Evolutionary conservation across 805 yeast species (phyloP).

Genomic region (Saccharomycopsis malanga): DNA sequence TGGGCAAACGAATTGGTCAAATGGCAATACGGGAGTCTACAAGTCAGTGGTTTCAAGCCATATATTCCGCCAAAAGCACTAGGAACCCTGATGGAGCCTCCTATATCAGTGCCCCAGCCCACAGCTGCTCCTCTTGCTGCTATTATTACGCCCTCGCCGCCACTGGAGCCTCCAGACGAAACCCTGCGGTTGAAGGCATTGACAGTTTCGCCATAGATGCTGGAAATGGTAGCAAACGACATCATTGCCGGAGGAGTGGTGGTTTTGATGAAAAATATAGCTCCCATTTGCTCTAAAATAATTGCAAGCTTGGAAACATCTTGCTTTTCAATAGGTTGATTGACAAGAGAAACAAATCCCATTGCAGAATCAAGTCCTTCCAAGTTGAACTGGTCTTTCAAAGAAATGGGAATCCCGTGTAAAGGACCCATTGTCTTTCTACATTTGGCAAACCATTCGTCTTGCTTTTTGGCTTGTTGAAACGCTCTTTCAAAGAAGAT

Average conservation of each 20-base stretch:
- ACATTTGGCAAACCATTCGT: slow-evolving; percentile 38
- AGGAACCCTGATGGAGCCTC: slow-evolving; percentile 64
- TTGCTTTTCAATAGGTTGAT: slow-evolving; percentile 8
- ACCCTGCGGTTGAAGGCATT: slow-evolving; percentile 51
- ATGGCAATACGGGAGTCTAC: slow-evolving; percentile 37
- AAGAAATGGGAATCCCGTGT: slow-evolving; percentile 60
- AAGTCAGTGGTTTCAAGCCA: slow-evolving; percentile 58
- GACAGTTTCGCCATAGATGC: slow-evolving; percentile 51
- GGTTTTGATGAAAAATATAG: slow-evolving; percentile 58
- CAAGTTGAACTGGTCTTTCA: slow-evolving; percentile 39
- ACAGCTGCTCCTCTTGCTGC: slow-evolving; percentile 53
- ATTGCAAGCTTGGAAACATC: slow-evolving; percentile 4
- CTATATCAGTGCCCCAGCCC: slow-evolving; percentile 67
- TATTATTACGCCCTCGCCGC: slow-evolving; percentile 64
- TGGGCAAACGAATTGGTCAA: slow-evolving; percentile 28
- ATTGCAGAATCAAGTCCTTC: slow-evolving; percentile 42
- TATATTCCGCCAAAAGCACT: slow-evolving; percentile 56
- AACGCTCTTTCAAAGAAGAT: slow-evolving; percentile 53
- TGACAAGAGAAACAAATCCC: slow-evolving; percentile 34
- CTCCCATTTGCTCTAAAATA: slow-evolving; percentile 34
- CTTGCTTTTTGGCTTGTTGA: slow-evolving; percentile 47
- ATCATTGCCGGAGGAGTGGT: slow-evolving; percentile 63
- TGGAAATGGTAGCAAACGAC: slow-evolving; percentile 60
- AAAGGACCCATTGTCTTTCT: slow-evolving; percentile 53
- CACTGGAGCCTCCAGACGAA: slow-evolving; percentile 67